Percentiles rank a stretch among this genome's conserved stretches.
phyloP scores from a whole-genome alignment of 495 filamentous ascomycete species.

The Collariella sp. region DNA sequence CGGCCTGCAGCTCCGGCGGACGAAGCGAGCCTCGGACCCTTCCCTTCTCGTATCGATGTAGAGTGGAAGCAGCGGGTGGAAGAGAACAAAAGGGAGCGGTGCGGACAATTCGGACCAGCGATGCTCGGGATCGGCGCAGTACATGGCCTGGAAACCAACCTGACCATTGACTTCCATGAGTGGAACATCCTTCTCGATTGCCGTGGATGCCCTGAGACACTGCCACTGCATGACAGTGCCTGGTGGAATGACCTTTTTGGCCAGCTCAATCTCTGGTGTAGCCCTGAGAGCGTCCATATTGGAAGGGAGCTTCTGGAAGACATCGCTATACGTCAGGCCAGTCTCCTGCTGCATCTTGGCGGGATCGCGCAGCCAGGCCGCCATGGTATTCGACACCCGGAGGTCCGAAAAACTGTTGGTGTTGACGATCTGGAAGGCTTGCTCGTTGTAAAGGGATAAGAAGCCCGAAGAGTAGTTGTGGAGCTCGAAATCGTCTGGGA shows the following conservation, averaged over 20 bases:
- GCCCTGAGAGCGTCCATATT: constrained; percentile 30
- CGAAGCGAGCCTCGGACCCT: constrained; percentile 75
- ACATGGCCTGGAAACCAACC: constrained; percentile 70
- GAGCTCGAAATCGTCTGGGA: constrained; percentile 45
- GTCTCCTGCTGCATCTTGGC: constrained; percentile 41
- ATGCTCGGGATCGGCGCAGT: constrained; percentile 62
- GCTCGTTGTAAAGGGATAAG: constrained; percentile 57
- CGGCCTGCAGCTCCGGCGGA: constrained; percentile 78
- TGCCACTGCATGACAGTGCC: constrained; percentile 54
- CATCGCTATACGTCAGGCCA: constrained; percentile 35
- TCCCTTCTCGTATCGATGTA: constrained; percentile 85
- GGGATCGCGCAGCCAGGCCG: constrained; percentile 63
- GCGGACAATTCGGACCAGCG: constrained; percentile 67
- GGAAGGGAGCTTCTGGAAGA: constrained; percentile 40
- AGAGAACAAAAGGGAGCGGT: constrained; percentile 79
- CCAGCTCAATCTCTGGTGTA: constrained; percentile 32
- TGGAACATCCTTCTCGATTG: constrained; percentile 54
- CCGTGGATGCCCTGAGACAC: constrained; percentile 51
- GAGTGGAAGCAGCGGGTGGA: constrained; percentile 70
- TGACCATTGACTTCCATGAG: constrained; percentile 84
- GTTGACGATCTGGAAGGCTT: constrained; percentile 48
- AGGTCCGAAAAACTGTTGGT: constrained; percentile 62
- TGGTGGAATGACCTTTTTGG: constrained; percentile 38
- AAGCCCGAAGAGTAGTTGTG: constrained; percentile 66
- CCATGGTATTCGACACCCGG: constrained; percentile 55